phyloP scores from a whole-genome alignment of 2,329 filamentous ascomycete species.

The Tympanopsis confertula region DNA sequence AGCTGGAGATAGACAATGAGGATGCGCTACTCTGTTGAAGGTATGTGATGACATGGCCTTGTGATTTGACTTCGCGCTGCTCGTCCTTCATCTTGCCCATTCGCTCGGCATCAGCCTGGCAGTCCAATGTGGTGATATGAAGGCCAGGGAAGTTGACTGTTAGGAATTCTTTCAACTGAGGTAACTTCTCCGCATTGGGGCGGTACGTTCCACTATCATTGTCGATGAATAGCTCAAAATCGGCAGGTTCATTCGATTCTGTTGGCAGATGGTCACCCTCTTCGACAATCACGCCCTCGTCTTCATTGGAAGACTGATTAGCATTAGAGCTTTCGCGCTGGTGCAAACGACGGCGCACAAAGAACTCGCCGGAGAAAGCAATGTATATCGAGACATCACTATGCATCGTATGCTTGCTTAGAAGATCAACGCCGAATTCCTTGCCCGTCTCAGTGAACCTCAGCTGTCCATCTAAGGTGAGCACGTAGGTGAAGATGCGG shows the following conservation, averaged over 20 bases:
- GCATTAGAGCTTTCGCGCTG: slow-evolving; percentile 12
- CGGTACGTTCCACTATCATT: slow-evolving; percentile 67
- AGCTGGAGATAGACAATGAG: background rate
- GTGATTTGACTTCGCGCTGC: slow-evolving; percentile 51
- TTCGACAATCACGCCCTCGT: slow-evolving; percentile 18
- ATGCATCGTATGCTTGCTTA: slow-evolving; percentile 68
- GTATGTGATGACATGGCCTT: slow-evolving; percentile 12
- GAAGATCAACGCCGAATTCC: slow-evolving; percentile 61
- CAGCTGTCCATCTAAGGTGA: slow-evolving; percentile 56
- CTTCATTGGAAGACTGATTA: slow-evolving; percentile 22
- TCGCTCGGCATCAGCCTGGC: slow-evolving; percentile 39
- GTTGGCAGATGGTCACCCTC: slow-evolving; percentile 11
- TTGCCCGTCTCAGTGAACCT: slow-evolving; percentile 67
- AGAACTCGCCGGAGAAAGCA: slow-evolving; percentile 62
- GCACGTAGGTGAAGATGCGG: slow-evolving; percentile 60
- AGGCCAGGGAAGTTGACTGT: slow-evolving; percentile 47
- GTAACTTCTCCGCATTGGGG: slow-evolving; percentile 50
- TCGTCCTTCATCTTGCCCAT: slow-evolving; percentile 51
- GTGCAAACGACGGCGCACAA: slow-evolving; percentile 40
- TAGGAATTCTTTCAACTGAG: slow-evolving; percentile 45
- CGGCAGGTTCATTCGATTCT: slow-evolving; percentile 22
- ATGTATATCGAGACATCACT: slow-evolving; percentile 64
- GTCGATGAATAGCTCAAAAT: slow-evolving; percentile 60
- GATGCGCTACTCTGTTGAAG: slow-evolving; percentile 12
- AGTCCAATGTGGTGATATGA: slow-evolving; percentile 50